Conservation (phyloP, 768 basidiomycete species). For the Tricholoma matsutake region DNA sequence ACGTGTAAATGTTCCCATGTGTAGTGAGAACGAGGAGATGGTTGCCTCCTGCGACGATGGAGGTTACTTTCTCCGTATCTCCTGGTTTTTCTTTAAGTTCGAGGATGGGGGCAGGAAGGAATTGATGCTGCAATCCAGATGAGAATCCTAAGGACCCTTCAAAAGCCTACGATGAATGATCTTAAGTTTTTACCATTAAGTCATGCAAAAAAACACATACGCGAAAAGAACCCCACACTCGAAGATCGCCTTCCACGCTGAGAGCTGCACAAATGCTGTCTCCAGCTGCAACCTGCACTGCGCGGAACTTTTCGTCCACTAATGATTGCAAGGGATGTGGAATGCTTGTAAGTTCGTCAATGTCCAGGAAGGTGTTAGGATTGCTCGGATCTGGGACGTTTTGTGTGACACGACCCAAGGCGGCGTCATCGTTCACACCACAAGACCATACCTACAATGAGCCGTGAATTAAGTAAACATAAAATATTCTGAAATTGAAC, state of each 20-base stretch:
- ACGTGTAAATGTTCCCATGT: slow-evolving; percentile 82
- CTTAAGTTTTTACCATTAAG: slow-evolving; percentile 5
- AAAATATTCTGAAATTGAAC: slow-evolving; percentile 28
- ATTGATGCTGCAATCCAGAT: slow-evolving; percentile 62
- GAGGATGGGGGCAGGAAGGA: slow-evolving; percentile 58
- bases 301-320: slow-evolving; percentile 77
- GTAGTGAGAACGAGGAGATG: slow-evolving; percentile 89
- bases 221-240: slow-evolving; percentile 88
- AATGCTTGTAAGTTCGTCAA: slow-evolving; percentile 49
- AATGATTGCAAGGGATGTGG: slow-evolving; percentile 70
- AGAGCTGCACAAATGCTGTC: slow-evolving; percentile 89
- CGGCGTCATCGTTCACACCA: slow-evolving; percentile 86
- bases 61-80: slow-evolving; percentile 66
- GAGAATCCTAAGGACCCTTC: slow-evolving; percentile 88
- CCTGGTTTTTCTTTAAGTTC: slow-evolving; percentile 58
- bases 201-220: slow-evolving; percentile 40
- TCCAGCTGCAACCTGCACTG: slow-evolving; percentile 78
- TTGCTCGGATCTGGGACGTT: slow-evolving; percentile 59
- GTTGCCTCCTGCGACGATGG: slow-evolving; percentile 81
- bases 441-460: slow-evolving; percentile 74
- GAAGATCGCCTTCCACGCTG: slow-evolving; percentile 72
- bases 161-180: slow-evolving; percentile 44
- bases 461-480: not conserved
- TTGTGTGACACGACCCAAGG: slow-evolving; percentile 75
- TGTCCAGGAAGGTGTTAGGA: slow-evolving; percentile 53